These are phyloP conservation scores for Metrosideros polymorpha DNA, from an alignment of 441 rosid species.

Conservation along the genomic window DNA sequence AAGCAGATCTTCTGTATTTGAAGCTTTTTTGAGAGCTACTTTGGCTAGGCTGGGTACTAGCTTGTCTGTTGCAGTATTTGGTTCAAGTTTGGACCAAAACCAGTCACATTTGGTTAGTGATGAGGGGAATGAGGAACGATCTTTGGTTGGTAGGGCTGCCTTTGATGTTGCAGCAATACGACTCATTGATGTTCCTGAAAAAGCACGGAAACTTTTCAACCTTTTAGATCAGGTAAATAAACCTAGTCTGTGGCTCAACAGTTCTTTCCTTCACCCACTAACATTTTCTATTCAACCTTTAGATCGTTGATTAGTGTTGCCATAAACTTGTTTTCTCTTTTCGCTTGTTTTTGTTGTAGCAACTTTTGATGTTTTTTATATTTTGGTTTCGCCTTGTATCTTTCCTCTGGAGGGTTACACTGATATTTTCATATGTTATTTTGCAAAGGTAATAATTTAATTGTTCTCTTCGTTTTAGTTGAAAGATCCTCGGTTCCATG, in stretches of 20 bases:
- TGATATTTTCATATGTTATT: background rate
- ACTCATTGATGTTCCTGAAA: constrained; percentile 79
- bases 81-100: constrained; percentile 73
- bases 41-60: constrained; percentile 86
- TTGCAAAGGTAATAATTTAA: background rate
- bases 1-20: constrained; percentile 91
- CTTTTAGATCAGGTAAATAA: constrained; percentile 76
- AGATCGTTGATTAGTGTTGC: background rate
- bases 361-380: background rate
- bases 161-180: constrained; percentile 89
- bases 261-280: background rate
- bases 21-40: constrained; percentile 90
- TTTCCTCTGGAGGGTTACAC: background rate
- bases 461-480: constrained; percentile 42
- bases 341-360: background rate
- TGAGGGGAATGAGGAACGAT: constrained; percentile 42
- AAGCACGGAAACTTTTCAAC: constrained; percentile 77
- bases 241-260: background rate
- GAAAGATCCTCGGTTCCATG: constrained; percentile 96
- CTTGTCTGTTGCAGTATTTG: constrained; percentile 66
- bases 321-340: background rate
- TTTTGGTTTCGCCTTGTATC: background rate
- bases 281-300: background rate
- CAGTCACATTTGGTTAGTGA: constrained; percentile 34
- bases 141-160: constrained; percentile 76